A percentile compares a stretch with the other conserved stretches of the same genome.
Conservation (phyloP, 345 rosid species). For the Heritiera littoralis region DNA sequence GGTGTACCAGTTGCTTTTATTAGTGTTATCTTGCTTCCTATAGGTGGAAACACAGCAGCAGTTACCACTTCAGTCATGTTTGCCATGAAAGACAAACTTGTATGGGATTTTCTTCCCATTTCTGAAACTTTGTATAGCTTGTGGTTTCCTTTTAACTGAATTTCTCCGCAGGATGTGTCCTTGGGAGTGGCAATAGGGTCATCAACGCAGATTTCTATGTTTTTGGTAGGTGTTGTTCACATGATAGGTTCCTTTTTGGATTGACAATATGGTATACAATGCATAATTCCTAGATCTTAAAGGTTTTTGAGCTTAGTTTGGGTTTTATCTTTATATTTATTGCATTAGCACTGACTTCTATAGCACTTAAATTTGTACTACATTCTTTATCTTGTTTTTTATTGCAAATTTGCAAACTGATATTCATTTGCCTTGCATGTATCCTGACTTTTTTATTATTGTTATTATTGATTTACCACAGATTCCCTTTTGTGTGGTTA, state of each 20-base stretch:
- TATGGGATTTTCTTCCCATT: constrained; percentile 28
- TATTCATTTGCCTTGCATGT: neutral
- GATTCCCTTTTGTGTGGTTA: constrained; percentile 83
- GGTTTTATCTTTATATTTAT: too few species aligned
- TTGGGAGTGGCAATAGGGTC: constrained; percentile 97
- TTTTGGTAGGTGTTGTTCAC: constrained; percentile 55
- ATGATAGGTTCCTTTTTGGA: neutral
- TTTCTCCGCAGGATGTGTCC: constrained; percentile 68
- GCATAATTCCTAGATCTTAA: too few species aligned
- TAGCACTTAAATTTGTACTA: too few species aligned
- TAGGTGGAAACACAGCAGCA: constrained; percentile 94
- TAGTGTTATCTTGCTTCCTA: constrained; percentile 89
- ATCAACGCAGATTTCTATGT: constrained; percentile 90
- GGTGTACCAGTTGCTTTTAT: constrained; percentile 80
- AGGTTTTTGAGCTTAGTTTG: too few species aligned
- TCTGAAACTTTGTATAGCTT: neutral
- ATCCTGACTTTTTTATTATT: neutral
- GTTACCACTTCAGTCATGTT: constrained; percentile 92
- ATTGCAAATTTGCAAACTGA: too few species aligned
- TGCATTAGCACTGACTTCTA: too few species aligned
- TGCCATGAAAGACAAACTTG: constrained; percentile 95
- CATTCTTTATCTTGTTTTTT: too few species aligned
- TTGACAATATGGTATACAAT: neutral
- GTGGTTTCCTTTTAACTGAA: neutral
- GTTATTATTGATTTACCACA: constrained; percentile 24